Evolutionary conservation across 495 filamentous ascomycete species (phyloP).

Genomic region (Tuber aestivum): DNA sequence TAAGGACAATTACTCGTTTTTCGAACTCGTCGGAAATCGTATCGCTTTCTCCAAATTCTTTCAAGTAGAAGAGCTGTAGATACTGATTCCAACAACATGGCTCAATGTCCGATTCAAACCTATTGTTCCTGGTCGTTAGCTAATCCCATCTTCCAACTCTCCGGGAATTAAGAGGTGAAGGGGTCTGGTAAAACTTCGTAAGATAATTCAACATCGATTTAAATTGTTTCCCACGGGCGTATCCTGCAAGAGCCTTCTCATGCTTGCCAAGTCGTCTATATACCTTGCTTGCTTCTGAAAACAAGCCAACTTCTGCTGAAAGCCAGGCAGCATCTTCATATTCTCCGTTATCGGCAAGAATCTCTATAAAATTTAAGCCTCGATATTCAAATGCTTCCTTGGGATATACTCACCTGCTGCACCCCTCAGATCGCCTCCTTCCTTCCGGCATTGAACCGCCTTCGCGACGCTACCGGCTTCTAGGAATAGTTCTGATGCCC

Average conservation of each 20-base stretch:
- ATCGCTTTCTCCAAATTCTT: constrained; percentile 7
- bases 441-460: constrained; percentile 23
- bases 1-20: background rate
- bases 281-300: constrained; percentile 12
- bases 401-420: constrained; percentile 12
- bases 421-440: constrained; percentile 18
- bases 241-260: constrained; percentile 19
- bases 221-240: constrained; percentile 7
- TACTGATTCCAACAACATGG: constrained; percentile 16
- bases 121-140: constrained; percentile 2
- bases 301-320: constrained; percentile 6
- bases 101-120: constrained; percentile 10
- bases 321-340: constrained; percentile 21
- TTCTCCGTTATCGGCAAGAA: constrained; percentile 16
- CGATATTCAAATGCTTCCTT: background rate
- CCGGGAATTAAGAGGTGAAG: background rate
- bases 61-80: constrained; percentile 13
- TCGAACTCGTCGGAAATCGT: background rate
- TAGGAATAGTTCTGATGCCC: constrained; percentile 18
- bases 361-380: constrained; percentile 11
- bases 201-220: constrained; percentile 14
- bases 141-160: background rate
- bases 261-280: constrained; percentile 13
- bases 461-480: constrained; percentile 8
- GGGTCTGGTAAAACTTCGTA: background rate